Evolutionary conservation across 495 filamentous ascomycete genomes (phyloP), one percentile per base, ranked within the genome.

Genomic region (Penicillium riverlandense): DNA sequence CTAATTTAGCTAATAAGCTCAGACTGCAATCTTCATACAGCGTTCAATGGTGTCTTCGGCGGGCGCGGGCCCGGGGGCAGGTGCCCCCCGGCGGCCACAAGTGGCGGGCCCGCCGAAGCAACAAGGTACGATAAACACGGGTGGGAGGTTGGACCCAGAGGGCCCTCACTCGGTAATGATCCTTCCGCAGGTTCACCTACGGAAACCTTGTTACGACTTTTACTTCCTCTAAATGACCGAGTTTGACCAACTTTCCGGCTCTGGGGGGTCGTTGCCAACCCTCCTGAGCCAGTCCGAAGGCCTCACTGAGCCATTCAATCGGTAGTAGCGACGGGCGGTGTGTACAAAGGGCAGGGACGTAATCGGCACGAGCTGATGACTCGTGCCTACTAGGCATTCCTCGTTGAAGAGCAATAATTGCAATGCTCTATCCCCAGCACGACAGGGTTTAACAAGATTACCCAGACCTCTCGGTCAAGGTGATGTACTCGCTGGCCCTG

Each of bases 261-360:
- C 69, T 67, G 70, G 62, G 69, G 72, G 67, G 22, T 22, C 22
- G 22, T 22, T 22, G 22, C 22, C 22, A 22, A 22, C 22, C 22
- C 22, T 22, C 22, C 62, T 72, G 67, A 64, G 74, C 75, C 75
- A 80, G 71, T 82, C 76, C 75, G 70, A 73, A 82, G 74, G 70
- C 78, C 76, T 82, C 74, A 82, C 75, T 81, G 65, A 82, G 75
- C 75, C 73, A 80, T 81, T 83, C 73, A 80, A 82, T 83, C 75
- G 75, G 77, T 80, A 82, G 76, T 79, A 81, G 77, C 73, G 73
- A 82, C 72, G 75, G 77, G 79, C 75, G 76, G 77, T 81, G 74
- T 83, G 74, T 51, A 54, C 52, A 54, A 54, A 52, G 49, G 22
- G 22, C 22, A 22, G 22, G 22, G 22, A 22, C 22, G 22, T 22